Percentiles rank a stretch among this genome's conserved stretches.
Evolutionary conservation across 495 filamentous ascomycete genomes (phyloP).

Genomic region (Cercophora sp.): DNA sequence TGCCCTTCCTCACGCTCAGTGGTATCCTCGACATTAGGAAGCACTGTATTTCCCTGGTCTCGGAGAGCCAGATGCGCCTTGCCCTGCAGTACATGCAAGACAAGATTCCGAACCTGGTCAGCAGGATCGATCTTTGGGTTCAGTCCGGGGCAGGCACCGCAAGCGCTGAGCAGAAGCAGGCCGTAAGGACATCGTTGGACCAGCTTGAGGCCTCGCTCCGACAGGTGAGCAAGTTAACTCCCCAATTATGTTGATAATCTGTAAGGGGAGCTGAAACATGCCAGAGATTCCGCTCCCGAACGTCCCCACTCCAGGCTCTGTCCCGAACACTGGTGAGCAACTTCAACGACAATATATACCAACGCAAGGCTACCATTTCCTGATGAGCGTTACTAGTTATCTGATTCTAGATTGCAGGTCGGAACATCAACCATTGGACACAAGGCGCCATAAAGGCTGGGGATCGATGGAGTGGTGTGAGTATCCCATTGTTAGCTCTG

Average conservation of each 20-base stretch:
- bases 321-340: no score
- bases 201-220: constrained; percentile 7
- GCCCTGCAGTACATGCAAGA: constrained; percentile 29
- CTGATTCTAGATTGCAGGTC: no score
- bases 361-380: constrained; percentile 1
- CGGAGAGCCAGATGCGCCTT: constrained; percentile 30
- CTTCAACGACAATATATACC: constrained; percentile 9
- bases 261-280: no score
- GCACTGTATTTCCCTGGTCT: constrained; percentile 36
- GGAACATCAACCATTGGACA: constrained; percentile 6
- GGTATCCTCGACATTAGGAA: constrained; percentile 30
- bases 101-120: constrained; percentile 31
- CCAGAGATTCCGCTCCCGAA: no score
- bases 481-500: background rate
- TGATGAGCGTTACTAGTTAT: constrained; percentile 1
- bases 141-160: constrained; percentile 32
- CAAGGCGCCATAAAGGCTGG: constrained; percentile 2
- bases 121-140: constrained; percentile 36
- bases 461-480: constrained; percentile 6
- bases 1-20: constrained; percentile 32
- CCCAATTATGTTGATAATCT: no score
- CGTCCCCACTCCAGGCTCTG: no score
- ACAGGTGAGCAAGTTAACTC: constrained; percentile 10
- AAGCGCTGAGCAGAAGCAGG: constrained; percentile 29
- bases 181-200: constrained; percentile 7